Evolutionary conservation across 495 filamentous ascomycete species (phyloP).

Genomic region (Penicillium turbatum): DNA sequence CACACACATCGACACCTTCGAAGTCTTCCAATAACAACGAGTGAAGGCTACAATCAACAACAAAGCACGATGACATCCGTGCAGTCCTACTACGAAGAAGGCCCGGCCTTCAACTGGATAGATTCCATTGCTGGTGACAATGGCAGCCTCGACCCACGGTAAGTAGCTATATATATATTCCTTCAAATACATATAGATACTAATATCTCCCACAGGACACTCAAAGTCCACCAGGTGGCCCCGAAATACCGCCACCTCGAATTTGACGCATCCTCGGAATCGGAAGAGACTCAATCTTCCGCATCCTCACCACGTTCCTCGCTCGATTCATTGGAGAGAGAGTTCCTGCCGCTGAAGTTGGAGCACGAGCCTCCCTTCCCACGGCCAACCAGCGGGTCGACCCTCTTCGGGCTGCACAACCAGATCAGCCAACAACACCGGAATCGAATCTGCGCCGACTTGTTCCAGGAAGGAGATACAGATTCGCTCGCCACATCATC

Average conservation of each 20-base stretch:
- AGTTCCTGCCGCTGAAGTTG: too few species aligned
- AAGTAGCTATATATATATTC: neutral
- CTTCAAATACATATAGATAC: neutral
- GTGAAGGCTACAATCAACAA: neutral
- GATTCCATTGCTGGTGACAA: neutral
- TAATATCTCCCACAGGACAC: neutral
- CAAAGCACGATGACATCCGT: neutral
- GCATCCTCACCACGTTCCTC: neutral
- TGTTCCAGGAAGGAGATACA: neutral
- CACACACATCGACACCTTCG: neutral
- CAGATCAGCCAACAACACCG: neutral
- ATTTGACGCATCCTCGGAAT: neutral
- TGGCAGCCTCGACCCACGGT: slow-evolving; percentile 1
- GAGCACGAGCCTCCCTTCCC: neutral
- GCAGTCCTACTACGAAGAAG: neutral
- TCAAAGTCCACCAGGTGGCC: neutral
- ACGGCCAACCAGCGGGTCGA: neutral
- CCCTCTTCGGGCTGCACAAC: neutral
- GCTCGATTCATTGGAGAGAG: neutral
- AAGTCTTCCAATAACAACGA: neutral
- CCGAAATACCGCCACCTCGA: neutral
- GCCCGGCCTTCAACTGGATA: neutral
- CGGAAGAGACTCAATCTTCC: neutral
- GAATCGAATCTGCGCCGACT: neutral
- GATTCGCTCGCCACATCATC: neutral